Base-by-base conservation (phyloP, 495 filamentous ascomycete genomes). In the Xeromyces bisporus region DNA sequence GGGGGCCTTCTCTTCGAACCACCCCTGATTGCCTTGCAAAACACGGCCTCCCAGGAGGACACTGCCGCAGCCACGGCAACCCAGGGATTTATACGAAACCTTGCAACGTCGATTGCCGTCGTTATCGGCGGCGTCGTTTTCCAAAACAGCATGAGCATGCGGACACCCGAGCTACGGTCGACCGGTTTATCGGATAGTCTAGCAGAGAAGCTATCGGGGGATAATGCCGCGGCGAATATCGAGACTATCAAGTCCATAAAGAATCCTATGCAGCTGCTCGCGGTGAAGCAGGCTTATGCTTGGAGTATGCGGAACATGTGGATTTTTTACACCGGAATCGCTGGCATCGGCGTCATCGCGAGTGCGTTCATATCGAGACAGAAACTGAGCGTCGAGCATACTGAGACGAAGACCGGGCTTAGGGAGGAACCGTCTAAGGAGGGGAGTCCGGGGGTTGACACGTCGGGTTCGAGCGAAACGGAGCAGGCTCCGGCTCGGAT, bases 51-150 rank as follows among this genome's bases (percentile, higher is more conserved):
- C 1, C 70, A 73, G 15, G 58, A 64, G 4, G 80, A 91, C 29
- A 77, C 78, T 10, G 84, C 75, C 0, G 71, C 77, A 0, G 84
- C 80, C 2, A 89, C 80, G 0, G 71, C 73, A 0, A 82, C 80
- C 0, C 76, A 83, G 32, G 64, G 69, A 1, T 86, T 87, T 47
- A 58, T 80, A 20, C 69, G 82, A 3, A 75, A 79, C 39, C 55
- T 93, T 4, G 73, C 71, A 1, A 80, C 73, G 0, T 62, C 76
- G 8, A 66, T 78, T 14, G 75, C 73, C 5, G 70, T 89, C 15
- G 80, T 85, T 13, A 66, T 89, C 15, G 84, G 84, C 10, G 70
- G 78, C 9, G 79, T 85, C 2, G 71, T 93, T 17, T 91, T 91
- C 47, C 65, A 69, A 38, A 71, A 73, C 32, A 56, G 68, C 26